Evolutionary conservation across 495 filamentous ascomycete genomes (phyloP).

Genomic region (Hypoxylon lenormandii): DNA sequence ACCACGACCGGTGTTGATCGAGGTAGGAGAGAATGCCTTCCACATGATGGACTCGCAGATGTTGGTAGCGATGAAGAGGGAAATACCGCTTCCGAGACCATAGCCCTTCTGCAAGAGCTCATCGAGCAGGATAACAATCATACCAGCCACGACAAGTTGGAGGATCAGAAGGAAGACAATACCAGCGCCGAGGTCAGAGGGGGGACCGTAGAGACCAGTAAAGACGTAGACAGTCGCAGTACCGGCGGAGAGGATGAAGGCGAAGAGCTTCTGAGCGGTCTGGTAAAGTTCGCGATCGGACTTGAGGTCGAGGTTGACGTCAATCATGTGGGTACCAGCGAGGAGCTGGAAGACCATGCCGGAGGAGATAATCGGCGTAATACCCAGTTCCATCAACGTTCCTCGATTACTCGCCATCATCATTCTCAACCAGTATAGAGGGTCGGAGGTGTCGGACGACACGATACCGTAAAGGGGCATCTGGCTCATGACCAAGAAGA

Average conservation of each 20-base stretch:
- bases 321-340: slow-evolving; percentile 98
- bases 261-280: slow-evolving; percentile 99
- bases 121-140: slow-evolving; percentile 98
- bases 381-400: slow-evolving; percentile 98
- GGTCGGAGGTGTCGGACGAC: slow-evolving; percentile 95
- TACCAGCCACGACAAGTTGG: slow-evolving; percentile 93
- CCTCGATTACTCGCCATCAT: slow-evolving; percentile 99
- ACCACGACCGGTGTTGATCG: slow-evolving; percentile 98
- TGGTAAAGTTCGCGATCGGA: slow-evolving; percentile 99
- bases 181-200: slow-evolving; percentile 94
- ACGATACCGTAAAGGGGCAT: slow-evolving; percentile 98
- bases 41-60: slow-evolving; percentile 99
- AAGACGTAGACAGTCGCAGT: slow-evolving; percentile 97
- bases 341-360: slow-evolving; percentile 99
- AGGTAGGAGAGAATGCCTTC: slow-evolving; percentile 99
- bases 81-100: slow-evolving; percentile 97
- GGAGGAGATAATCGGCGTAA: slow-evolving; percentile 98
- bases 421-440: slow-evolving; percentile 99
- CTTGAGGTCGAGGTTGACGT: slow-evolving; percentile 99
- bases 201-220: slow-evolving; percentile 96
- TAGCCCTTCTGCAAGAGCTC: slow-evolving; percentile 99
- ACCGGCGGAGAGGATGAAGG: slow-evolving; percentile 95
- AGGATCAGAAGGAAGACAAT: slow-evolving; percentile 97
- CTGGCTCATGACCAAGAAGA: slow-evolving; percentile 99
- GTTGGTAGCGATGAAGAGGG: slow-evolving; percentile 99